Base-by-base conservation (phyloP, 2,329 filamentous ascomycete genomes). In the Graphilbum fragrans region DNA sequence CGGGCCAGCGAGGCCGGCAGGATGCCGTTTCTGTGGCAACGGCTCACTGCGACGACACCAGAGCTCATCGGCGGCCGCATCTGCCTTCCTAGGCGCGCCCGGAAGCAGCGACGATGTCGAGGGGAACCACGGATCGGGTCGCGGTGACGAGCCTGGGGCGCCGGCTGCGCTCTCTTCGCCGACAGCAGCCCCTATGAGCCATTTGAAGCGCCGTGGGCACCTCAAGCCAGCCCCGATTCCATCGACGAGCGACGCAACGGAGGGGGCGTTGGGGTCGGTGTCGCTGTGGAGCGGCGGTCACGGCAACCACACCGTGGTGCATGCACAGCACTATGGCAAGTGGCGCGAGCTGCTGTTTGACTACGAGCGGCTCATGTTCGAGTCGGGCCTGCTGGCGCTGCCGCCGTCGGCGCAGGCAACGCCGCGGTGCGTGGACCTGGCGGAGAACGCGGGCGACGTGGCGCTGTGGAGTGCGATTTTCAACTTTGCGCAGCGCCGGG, bases 401-500 rank as follows among this genome's bases (percentile, higher is more conserved):
- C n/a, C 37, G 1, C 3, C 20, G 32, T 7, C 23, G 18, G 23
- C n/a, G 12, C 16, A 1, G 18, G 18, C 19, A n/a, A 20, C 3
- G n/a, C 22, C 10, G 3, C 47, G 50, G 9, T 44, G 53, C 3
- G 48, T 59, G 17, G 53, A 59, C 39, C 45, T 42, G 10, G 50
- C 51, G 7, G 50, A 50, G 16, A 47, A 57, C 35, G 47, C 46
- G n/a, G 45, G 44, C 35, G 56, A 59, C 38, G 44, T 57, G n/a
- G 36, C 47, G 14, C 49, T 59, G 6, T 59, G 57, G 57, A 45
- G 48, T 18, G 56, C 54, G 31, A 45, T 59, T 8, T 50, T 59
- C 35, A 49, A 55, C 39, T 58, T 55, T 47, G 50, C 52, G 8
- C 47, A 53, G 27, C 49, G 55, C 7, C 49, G 45, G 9, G 48